phyloP scores from a whole-genome alignment of 2,329 filamentous ascomycete species.

The Cephalotrichum gorgonifer region DNA sequence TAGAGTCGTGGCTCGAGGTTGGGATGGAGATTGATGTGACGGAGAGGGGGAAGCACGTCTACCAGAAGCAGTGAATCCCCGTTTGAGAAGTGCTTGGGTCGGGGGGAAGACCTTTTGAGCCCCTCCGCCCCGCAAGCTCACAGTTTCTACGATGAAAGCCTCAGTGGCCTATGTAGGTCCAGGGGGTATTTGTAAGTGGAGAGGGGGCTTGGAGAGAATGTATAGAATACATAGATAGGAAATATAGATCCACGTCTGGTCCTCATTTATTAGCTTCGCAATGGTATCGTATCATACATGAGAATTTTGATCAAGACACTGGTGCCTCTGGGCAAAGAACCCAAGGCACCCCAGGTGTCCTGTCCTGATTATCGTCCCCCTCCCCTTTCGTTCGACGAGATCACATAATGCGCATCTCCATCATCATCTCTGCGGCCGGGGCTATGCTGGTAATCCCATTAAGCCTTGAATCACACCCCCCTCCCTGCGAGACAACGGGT shows the following conservation, averaged over 20 bases:
- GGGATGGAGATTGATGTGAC: constrained; percentile 45
- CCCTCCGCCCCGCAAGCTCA: no score
- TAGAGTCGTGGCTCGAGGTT: constrained; percentile 38
- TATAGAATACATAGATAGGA: background rate
- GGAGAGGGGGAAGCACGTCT: constrained; percentile 33
- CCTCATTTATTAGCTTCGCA: background rate
- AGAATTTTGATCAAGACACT: background rate
- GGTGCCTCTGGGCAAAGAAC: no score
- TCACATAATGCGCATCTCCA: no score
- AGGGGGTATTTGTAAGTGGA: background rate
- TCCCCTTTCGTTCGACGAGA: background rate
- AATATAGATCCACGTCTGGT: background rate
- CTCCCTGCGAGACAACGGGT: no score
- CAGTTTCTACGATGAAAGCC: no score
- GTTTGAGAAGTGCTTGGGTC: background rate
- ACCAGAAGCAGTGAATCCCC: background rate
- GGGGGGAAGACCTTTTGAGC: no score
- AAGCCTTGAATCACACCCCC: no score
- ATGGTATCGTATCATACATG: background rate
- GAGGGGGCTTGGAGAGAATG: background rate
- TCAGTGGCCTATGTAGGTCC: background rate
- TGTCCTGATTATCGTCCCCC: no score
- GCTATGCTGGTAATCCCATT: no score
- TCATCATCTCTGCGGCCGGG: no score
- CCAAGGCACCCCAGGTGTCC: no score